Base-by-base conservation (phyloP, 1,284 basidiomycete species). In the Ganoderma multipileum region DNA sequence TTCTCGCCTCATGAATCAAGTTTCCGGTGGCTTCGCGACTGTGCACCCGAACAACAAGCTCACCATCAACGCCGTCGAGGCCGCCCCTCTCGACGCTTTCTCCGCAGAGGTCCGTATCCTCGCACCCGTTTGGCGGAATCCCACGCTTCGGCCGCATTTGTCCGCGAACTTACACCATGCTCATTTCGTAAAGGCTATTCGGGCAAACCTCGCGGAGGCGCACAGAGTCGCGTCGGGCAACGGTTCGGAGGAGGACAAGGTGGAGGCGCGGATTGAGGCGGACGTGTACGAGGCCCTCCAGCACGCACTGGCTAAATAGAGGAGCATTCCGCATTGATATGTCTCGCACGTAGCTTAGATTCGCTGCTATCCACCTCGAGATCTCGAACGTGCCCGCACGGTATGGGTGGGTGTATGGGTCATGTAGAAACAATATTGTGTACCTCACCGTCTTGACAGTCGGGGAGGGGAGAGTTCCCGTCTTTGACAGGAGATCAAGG, bases 11-110 rank as follows among this genome's bases (percentile, higher is more conserved):
- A 14, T 39, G 55, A 36, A 36, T 61, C n/a, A 75, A 99, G 98
- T 96, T 65, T 98, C 97, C 68, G 93, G 95, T 72, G 98, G 98
- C 69, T 99, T 99, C 80, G 97, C 98, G 67, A 98, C 94, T 69
- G 95, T 99, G 63, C 98, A 99, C 84, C 95, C 96, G 63, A 96
- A 97, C 86, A 99, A 99, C 89, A 91, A 89, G 76, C 86, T 99
- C 69, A 98, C 97, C 57, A 94, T 99, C 81, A 99, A 99, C 83
- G 96, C 94, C 71, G 92, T 99, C 66, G 98, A 99, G 87, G 98
- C 95, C 71, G 97, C 96, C 76, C 91, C 95, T 58, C 85, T 99
- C 42, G 96, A 98, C 71, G 86, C 92, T 66, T 99, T 98, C 83
- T 97, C 96, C 2, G 75, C 86, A 26, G 96, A 97, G 86, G 95